Evolutionary conservation across 2,329 filamentous ascomycete species (phyloP).

Genomic region (Lachnellula arida): DNA sequence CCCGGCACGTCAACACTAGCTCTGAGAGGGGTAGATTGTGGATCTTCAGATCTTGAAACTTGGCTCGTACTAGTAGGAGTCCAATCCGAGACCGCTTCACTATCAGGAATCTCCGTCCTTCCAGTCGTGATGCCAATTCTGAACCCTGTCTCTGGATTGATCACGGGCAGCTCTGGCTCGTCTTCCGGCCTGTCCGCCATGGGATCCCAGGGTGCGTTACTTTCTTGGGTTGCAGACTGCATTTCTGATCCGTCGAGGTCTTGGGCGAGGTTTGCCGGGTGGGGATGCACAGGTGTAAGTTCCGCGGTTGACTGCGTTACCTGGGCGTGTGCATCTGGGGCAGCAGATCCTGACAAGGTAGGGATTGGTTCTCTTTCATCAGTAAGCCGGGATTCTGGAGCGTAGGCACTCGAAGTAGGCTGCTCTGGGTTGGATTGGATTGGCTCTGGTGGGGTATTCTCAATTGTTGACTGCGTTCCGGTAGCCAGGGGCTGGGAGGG

Average conservation of each 20-base stretch:
- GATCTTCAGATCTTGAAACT: neutral
- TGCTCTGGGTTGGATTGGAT: too few relatives aligned
- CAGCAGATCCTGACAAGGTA: too few relatives aligned
- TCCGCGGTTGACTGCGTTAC: too few relatives aligned
- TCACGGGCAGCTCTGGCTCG: neutral
- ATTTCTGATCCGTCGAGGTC: neutral
- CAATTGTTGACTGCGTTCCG: neutral
- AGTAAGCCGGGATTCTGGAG: neutral
- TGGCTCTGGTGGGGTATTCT: neutral
- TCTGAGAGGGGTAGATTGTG: neutral
- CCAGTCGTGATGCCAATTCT: neutral
- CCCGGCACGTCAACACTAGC: too few relatives aligned
- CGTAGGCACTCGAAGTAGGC: neutral
- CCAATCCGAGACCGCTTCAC: constrained; percentile 2
- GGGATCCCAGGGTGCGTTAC: neutral
- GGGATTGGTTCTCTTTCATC: neutral
- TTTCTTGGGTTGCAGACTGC: neutral
- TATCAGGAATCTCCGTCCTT: constrained; percentile 12
- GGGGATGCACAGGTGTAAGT: too few relatives aligned
- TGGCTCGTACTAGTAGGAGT: neutral
- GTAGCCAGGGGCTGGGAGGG: too few relatives aligned
- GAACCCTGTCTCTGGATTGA: neutral
- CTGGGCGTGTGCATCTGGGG: too few relatives aligned
- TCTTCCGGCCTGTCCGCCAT: neutral
- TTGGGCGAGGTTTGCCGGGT: neutral